Evolutionary conservation across 202 grass and related monocot species (phyloP).

Genomic region (Eragrostis tef): DNA sequence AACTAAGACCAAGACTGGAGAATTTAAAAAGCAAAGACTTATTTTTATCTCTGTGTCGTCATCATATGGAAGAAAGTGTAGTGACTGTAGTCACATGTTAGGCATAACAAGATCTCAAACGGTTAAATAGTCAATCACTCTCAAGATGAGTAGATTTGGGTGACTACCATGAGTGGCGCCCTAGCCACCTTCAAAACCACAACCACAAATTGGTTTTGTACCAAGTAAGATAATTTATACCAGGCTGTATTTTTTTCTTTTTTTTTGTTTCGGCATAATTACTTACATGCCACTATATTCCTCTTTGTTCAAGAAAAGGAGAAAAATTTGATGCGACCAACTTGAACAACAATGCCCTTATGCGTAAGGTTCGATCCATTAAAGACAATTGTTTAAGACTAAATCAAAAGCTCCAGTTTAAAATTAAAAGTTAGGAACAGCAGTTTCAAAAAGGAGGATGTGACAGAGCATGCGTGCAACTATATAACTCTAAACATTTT

Average conservation of each 20-base stretch:
- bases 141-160: slow-evolving; percentile 12
- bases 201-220: background rate
- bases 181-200: background rate
- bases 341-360: background rate
- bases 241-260: background rate
- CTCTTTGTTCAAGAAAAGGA: background rate
- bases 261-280: background rate
- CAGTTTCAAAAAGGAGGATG: background rate
- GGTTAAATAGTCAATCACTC: background rate
- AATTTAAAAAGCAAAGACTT: background rate
- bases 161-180: slow-evolving; percentile 18
- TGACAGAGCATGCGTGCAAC: background rate
- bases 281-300: background rate
- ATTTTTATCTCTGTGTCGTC: background rate
- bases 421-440: background rate
- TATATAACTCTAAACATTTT: slow-evolving; percentile 8
- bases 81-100: too few species aligned
- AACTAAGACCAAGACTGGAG: background rate
- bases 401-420: background rate
- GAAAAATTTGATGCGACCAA: background rate
- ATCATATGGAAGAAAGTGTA: too few species aligned
- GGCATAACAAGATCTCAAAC: slow-evolving; percentile 25
- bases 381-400: slow-evolving; percentile 6
- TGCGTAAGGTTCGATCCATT: too few species aligned
- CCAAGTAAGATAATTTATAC: slow-evolving; percentile 20